Base-by-base conservation (phyloP, 2,329 filamentous ascomycete species). In the Diaporthe sp. region DNA sequence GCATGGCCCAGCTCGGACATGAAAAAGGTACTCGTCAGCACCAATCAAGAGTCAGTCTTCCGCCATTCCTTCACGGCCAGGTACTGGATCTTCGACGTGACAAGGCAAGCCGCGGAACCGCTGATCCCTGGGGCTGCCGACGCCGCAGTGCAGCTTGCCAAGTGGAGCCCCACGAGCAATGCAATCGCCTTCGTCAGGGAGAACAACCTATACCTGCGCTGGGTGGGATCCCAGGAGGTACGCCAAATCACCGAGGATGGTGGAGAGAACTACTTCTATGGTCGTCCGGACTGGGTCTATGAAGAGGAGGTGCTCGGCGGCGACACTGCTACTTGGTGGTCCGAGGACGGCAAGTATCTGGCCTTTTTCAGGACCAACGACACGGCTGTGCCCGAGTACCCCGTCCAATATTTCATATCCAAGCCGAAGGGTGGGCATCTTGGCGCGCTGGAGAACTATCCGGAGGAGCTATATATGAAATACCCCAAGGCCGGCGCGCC, bases 221-320 rank as follows among this genome's bases (percentile, higher is more conserved):
- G 91, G 4, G 78, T 91, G 9, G 84, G 81, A 45, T 89, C 89
- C 5, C 85, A 90, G 28, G 84, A 88, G 22, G 89, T 95, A 6
- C 87, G 89, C 7, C 91, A 93, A 76, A 93, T 99, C 78, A 98
- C 97, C 1, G 91, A 87, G 71, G 96, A 99, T 81, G 97, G 97
- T 17, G 95, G 96, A 0, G 87, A 92, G 0, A 92, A 98, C 78
- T 91, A 97, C 75, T 99, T 99, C 84, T 98, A 99, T 80, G 97
- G 97, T 25, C 91, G 98, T 28, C 97, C 97, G 0, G 97, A 99
- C 82, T 99, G 97, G 97, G 97, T 98, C 0, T 97, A 97, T 81
- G 95, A 97, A 82, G 88, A 90, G 77, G 95, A 97, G 82, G 95
- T 97, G 4, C 94, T 98, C 76, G 83, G 87, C 19, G 93, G 90